Conservation (phyloP, 140 eudicot species). For the Senecio squalidus region DNA sequence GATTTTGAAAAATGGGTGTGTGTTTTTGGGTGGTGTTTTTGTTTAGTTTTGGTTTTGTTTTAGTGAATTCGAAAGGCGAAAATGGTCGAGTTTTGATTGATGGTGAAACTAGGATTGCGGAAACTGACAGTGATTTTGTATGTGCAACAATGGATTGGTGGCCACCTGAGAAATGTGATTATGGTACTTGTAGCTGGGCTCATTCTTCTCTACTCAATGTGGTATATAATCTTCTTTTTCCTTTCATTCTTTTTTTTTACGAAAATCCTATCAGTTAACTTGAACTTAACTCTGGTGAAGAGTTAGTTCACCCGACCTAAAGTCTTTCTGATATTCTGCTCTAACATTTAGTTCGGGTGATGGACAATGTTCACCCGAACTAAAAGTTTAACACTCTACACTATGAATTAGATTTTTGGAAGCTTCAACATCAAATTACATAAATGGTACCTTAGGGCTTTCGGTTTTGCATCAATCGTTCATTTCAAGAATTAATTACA, state of each 20-base stretch:
- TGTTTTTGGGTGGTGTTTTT: slow-evolving; percentile 30
- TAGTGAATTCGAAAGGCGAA: slow-evolving; percentile 26
- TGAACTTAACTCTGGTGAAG: too few relatives aligned
- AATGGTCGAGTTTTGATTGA: slow-evolving; percentile 42
- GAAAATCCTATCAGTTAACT: too few relatives aligned
- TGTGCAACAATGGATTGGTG: slow-evolving; percentile 97
- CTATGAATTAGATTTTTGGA: too few relatives aligned
- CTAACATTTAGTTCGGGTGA: too few relatives aligned
- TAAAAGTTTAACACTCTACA: too few relatives aligned
- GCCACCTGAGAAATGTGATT: slow-evolving; percentile 96
- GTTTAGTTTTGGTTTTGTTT: slow-evolving; percentile 3
- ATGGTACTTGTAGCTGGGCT: slow-evolving; percentile 87
- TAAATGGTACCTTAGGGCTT: too few relatives aligned
- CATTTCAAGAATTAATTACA: too few relatives aligned
- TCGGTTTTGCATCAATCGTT: too few relatives aligned
- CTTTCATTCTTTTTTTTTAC: neutral
- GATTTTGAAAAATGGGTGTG: slow-evolving; percentile 22
- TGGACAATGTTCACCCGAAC: too few relatives aligned
- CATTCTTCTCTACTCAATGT: slow-evolving; percentile 74
- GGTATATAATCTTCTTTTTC: slow-evolving; percentile 39
- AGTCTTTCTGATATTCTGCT: too few relatives aligned
- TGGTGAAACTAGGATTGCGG: slow-evolving; percentile 48
- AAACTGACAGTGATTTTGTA: slow-evolving; percentile 50
- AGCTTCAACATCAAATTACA: neutral
- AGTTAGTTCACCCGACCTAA: too few relatives aligned